phyloP scores from a whole-genome alignment of 1,139 yeast species.

The Candida dubliniensis region DNA sequence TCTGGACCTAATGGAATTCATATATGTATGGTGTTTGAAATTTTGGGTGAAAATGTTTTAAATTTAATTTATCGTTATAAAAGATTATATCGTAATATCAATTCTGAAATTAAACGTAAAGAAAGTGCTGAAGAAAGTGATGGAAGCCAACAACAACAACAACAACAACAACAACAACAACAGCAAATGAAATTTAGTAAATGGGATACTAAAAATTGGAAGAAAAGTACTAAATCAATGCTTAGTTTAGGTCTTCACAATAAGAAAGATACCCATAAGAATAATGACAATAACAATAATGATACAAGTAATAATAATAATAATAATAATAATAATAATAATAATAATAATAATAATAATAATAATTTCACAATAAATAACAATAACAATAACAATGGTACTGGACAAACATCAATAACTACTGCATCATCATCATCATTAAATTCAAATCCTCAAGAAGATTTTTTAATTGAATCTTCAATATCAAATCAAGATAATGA shows the following conservation, averaged over 20 bases:
- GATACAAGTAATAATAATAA: background rate
- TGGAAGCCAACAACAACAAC: background rate
- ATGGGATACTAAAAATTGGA: slow-evolving; percentile 23
- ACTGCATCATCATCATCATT: slow-evolving; percentile 10
- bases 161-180: slow-evolving; percentile 1
- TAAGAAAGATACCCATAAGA: slow-evolving; percentile 10
- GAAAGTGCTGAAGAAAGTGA: slow-evolving; percentile 8
- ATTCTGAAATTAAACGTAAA: slow-evolving; percentile 13
- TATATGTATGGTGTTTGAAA: slow-evolving; percentile 47
- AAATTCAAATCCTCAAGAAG: slow-evolving; percentile 7
- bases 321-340: background rate
- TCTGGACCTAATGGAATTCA: slow-evolving; percentile 45
- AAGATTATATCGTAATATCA: slow-evolving; percentile 17
- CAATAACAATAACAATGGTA: background rate
- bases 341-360: background rate
- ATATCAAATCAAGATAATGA: slow-evolving; percentile 7
- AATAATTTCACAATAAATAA: background rate
- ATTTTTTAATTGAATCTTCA: slow-evolving; percentile 6
- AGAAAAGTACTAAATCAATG: slow-evolving; percentile 26
- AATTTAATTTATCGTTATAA: slow-evolving; percentile 41
- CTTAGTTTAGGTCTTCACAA: slow-evolving; percentile 25
- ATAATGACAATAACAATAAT: too few relatives aligned
- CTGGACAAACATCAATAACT: background rate
- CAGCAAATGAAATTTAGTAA: slow-evolving; percentile 19
- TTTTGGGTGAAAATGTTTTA: slow-evolving; percentile 42